Evolutionary conservation across 805 yeast genomes (phyloP), one percentile per base, ranked within the genome.

Genomic region (Diddensiella transvaalensis): DNA sequence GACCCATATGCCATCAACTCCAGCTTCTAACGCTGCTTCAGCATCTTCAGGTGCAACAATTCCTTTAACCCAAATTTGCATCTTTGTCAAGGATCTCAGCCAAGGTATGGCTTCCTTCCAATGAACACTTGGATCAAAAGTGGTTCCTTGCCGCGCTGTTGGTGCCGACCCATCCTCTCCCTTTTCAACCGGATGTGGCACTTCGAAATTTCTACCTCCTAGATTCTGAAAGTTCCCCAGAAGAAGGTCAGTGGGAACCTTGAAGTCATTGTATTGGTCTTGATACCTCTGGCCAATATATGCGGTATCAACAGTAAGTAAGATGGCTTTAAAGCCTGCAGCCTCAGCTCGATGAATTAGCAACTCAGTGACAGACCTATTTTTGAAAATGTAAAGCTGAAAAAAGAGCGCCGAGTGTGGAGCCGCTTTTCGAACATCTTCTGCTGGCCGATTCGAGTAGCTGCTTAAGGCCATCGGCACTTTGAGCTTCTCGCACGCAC

Each of bases 41-140:
- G 82, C 76, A 59, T 84, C 90, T 52, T 81, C 87, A 10, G 77
- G 78, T 4, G 82, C 68, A 60, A 82, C 83, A 6, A 84, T 69
- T 2, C 90, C 90, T 61, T 84, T 84, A 52, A 74, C 68, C 57
- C 74, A 74, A 53, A 76, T 65, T 30, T 80, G 76, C 46, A 78
- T 59, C 1, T 64, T 61, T 1, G 82, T 74, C 24, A 56, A 41
- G 2, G 61, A 48, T 40, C 53, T 42, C 39, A 42, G 50, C 64
- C 64, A 60, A 15, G 60, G 55, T 38, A 61, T 61, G 15, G 64
- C 59, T 33, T 62, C 62, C 8, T 32, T 56, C 65, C 65, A 61
- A 44, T 46, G 53, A 37, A 61, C 41, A 30, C 51, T 43, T n/a
- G 65, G 66, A 33, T 61, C 63, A 15, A 61, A 42, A 17, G 46